A percentile compares a stretch with the other conserved stretches of the same genome.
Conservation (phyloP, 2,329 filamentous ascomycete species). For the Epichloe gansuensis region DNA sequence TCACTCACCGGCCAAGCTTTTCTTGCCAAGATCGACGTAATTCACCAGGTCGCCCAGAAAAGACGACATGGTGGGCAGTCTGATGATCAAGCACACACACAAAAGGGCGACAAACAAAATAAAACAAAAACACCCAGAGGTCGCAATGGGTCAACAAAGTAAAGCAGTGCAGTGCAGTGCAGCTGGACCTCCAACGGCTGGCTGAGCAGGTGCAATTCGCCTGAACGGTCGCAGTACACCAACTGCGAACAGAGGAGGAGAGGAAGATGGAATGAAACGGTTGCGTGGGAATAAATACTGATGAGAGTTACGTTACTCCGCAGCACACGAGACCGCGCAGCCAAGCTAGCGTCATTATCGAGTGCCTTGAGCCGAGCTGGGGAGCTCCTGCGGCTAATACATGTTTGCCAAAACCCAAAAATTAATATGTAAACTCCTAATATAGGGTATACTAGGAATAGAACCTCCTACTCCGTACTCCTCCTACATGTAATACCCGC, state of each 20-base stretch:
- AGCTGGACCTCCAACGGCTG: too few species aligned
- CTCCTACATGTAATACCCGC: neutral
- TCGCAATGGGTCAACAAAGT: neutral
- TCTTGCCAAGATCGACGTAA: constrained; percentile 55
- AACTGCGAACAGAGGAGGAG: neutral
- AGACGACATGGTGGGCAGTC: constrained; percentile 24
- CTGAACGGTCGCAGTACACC: too few species aligned
- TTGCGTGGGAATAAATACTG: neutral
- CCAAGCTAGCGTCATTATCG: neutral
- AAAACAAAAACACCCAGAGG: neutral
- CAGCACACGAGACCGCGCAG: neutral
- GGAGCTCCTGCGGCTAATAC: neutral
- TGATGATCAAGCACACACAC: neutral
- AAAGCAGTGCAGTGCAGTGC: neutral
- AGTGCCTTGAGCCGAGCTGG: neutral
- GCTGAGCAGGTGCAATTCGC: too few species aligned
- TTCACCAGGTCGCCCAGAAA: constrained; percentile 37
- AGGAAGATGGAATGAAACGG: neutral
- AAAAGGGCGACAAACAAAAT: neutral
- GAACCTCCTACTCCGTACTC: too few species aligned
- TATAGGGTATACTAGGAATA: too few species aligned
- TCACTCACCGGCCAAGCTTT: constrained; percentile 50
- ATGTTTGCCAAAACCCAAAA: too few species aligned
- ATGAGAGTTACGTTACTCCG: neutral
- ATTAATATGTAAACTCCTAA: too few species aligned